Percentiles rank a stretch among this genome's conserved stretches.
These are phyloP conservation scores for Mariannaea sp. DNA, from an alignment of 2,329 filamentous ascomycete genomes.

Conservation along the genomic window DNA sequence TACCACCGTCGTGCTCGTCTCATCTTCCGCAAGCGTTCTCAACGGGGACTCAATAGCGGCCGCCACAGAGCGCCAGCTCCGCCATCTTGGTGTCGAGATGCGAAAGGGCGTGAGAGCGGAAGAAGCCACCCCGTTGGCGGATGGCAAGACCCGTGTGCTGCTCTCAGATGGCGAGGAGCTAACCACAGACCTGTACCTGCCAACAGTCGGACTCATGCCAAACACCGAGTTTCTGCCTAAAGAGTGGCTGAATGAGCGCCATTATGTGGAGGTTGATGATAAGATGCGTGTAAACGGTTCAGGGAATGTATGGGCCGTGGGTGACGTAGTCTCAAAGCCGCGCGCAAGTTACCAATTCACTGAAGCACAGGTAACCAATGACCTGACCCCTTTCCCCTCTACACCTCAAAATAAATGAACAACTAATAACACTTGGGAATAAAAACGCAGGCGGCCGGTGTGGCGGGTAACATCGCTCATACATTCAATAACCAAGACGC, in stretches of 20 bases:
- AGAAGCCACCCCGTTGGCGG: constrained; percentile 39
- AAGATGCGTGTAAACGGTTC: constrained; percentile 52
- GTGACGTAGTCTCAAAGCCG: constrained; percentile 58
- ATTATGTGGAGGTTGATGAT: constrained; percentile 56
- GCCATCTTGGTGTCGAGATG: constrained; percentile 57
- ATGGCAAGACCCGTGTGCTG: constrained; percentile 54
- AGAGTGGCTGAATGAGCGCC: constrained; percentile 49
- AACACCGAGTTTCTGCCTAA: constrained; percentile 59
- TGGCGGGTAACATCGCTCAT: constrained; percentile 59
- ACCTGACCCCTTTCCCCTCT: too few relatives aligned
- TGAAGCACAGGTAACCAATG: constrained; percentile 53
- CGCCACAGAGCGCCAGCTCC: constrained; percentile 54
- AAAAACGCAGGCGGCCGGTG: constrained; percentile 49
- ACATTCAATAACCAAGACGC: constrained; percentile 52
- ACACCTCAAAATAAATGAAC: too few relatives aligned
- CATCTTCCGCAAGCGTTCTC: constrained; percentile 48
- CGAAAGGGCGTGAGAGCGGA: constrained; percentile 49
- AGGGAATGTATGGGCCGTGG: constrained; percentile 57
- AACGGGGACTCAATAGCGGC: constrained; percentile 50
- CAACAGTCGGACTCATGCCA: constrained; percentile 59
- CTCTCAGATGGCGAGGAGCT: constrained; percentile 54
- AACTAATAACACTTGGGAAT: background rate
- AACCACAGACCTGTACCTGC: constrained; percentile 60
- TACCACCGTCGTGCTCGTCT: constrained; percentile 56
- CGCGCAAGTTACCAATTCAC: constrained; percentile 64